phyloP scores from a whole-genome alignment of 306 rosid species.

The Quercus rubra region DNA sequence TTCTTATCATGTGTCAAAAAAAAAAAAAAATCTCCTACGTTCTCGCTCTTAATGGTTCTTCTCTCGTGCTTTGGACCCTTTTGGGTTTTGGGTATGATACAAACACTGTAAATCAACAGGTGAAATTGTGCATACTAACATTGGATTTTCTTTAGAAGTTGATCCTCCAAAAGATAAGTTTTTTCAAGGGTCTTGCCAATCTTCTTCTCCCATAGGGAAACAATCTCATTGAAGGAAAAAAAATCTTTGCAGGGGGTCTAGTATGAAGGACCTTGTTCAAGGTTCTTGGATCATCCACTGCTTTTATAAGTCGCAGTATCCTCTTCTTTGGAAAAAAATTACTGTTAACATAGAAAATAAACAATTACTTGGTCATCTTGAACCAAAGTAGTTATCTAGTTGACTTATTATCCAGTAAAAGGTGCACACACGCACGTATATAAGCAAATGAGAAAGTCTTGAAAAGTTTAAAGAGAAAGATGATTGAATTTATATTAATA shows the following conservation, averaged over 20 bases:
- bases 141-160: conserved; percentile 35
- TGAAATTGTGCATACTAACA: conserved; percentile 16
- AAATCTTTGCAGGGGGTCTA: conserved; percentile 35
- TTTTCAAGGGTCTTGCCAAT: conserved; percentile 36
- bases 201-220: conserved; percentile 47
- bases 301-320: conserved; percentile 32
- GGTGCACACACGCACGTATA: too few species aligned
- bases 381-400: not conserved
- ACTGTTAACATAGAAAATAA: conserved; percentile 19
- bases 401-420: too few species aligned
- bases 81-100: not conserved
- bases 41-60: too few species aligned
- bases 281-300: conserved; percentile 36
- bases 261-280: conserved; percentile 36
- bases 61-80: too few species aligned
- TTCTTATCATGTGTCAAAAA: too few species aligned
- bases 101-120: not conserved
- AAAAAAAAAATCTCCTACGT: too few species aligned
- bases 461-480: not conserved
- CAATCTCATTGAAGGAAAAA: conserved; percentile 17
- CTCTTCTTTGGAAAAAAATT: conserved; percentile 34
- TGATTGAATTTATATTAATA: not conserved
- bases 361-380: not conserved
- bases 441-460: too few species aligned
- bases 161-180: conserved; percentile 31